Conservation (phyloP, 345 rosid species). For the Cardamine chenopodiifolia region DNA sequence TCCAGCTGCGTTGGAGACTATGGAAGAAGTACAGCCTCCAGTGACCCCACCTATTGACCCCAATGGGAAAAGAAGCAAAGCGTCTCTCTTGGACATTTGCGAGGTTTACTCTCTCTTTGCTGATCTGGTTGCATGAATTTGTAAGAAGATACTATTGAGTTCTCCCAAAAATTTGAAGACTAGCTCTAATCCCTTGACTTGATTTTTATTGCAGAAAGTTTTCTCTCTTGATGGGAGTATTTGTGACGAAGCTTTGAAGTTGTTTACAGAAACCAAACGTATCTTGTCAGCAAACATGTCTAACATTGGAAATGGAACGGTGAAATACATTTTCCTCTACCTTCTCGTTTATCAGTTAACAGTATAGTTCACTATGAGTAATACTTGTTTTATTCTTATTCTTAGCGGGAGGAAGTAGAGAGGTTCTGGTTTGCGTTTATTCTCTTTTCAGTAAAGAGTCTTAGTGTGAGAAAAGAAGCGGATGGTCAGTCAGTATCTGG, state of each 20-base stretch:
- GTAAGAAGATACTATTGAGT: neutral
- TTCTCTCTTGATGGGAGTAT: slow-evolving; percentile 60
- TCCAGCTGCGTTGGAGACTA: slow-evolving; percentile 31
- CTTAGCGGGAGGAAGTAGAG: slow-evolving; percentile 83
- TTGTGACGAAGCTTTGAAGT: slow-evolving; percentile 51
- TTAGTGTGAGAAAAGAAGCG: slow-evolving; percentile 53
- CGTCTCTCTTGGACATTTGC: slow-evolving; percentile 37
- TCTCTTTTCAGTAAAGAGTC: slow-evolving; percentile 62
- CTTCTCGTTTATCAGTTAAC: slow-evolving; percentile 14
- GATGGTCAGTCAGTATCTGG: slow-evolving; percentile 35
- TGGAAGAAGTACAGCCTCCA: slow-evolving; percentile 49
- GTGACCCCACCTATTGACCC: slow-evolving; percentile 45
- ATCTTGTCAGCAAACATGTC: slow-evolving; percentile 55
- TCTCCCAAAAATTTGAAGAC: neutral
- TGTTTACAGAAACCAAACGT: slow-evolving; percentile 73
- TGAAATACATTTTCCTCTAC: slow-evolving; percentile 26
- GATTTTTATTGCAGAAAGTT: slow-evolving; percentile 54
- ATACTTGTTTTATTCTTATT: slow-evolving; percentile 13
- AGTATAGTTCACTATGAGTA: slow-evolving; percentile 26
- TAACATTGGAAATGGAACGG: slow-evolving; percentile 69
- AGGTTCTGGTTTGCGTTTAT: slow-evolving; percentile 87
- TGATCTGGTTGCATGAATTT: slow-evolving; percentile 12
- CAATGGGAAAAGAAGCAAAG: slow-evolving; percentile 38
- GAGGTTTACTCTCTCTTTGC: slow-evolving; percentile 28
- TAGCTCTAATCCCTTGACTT: slow-evolving; percentile 6